These are phyloP conservation scores for Sequoiadendron giganteum DNA, from an alignment of 75 land plant genomes.

Conservation along the genomic window DNA sequence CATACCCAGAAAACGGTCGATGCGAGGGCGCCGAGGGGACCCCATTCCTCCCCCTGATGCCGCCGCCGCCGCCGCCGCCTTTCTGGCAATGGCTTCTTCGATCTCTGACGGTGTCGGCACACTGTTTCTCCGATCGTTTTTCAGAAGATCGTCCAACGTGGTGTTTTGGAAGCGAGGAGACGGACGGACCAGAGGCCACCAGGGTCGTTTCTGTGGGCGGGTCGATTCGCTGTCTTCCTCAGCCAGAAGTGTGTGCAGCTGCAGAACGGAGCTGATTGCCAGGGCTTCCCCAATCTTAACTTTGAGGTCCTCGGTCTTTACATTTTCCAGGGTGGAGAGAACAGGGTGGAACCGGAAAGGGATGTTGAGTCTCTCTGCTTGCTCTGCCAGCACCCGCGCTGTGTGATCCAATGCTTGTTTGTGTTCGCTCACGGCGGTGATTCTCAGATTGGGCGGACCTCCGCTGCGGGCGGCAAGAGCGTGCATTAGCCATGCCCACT, in stretches of 20 bases:
- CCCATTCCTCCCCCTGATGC: neutral
- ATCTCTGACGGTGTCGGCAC: neutral
- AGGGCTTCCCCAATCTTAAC: constrained; percentile 75
- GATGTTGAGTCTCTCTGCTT: constrained; percentile 67
- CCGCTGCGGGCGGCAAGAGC: constrained; percentile 46
- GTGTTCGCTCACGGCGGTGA: constrained; percentile 58
- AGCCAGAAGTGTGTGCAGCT: constrained; percentile 55
- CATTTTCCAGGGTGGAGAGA: constrained; percentile 32
- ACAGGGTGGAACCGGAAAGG: constrained; percentile 79
- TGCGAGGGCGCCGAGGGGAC: neutral
- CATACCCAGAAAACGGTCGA: constrained; percentile 42
- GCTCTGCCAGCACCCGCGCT: constrained; percentile 43
- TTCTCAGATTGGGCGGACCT: constrained; percentile 78
- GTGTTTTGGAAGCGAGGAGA: neutral
- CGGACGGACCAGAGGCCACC: neutral
- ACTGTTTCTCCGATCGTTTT: neutral
- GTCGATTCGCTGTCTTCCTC: neutral
- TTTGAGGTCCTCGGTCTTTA: constrained; percentile 42
- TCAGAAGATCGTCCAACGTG: neutral
- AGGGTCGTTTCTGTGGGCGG: neutral
- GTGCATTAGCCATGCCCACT: constrained; percentile 62
- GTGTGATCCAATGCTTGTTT: constrained; percentile 50
- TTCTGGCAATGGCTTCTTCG: neutral
- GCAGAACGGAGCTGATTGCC: constrained; percentile 55
- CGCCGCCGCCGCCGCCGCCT: neutral